A percentile compares a stretch with the other conserved stretches of the same genome.
Conservation (phyloP, 768 basidiomycete species). For the Amanita rimosa region DNA sequence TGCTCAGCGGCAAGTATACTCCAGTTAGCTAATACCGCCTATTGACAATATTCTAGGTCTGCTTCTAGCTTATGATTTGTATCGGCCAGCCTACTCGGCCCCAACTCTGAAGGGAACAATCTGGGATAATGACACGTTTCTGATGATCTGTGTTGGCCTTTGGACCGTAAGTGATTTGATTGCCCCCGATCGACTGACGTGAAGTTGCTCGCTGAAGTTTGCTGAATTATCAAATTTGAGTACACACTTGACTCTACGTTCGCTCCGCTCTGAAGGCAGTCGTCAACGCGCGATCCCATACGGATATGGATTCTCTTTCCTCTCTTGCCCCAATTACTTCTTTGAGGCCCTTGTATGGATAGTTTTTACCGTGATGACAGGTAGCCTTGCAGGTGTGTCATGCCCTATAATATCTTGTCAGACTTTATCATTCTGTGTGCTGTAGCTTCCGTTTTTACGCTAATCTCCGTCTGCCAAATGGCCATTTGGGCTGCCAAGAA, state of each 20-base stretch:
- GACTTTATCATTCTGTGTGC: background rate
- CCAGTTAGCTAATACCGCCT: background rate
- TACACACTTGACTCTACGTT: conserved; percentile 74
- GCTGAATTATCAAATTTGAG: conserved; percentile 76
- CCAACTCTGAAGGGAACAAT: conserved; percentile 47
- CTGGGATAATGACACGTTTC: conserved; percentile 54
- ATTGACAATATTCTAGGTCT: conserved; percentile 35
- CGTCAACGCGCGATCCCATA: conserved; percentile 74
- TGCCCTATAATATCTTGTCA: background rate
- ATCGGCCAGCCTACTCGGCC: conserved; percentile 69
- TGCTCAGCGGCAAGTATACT: conserved; percentile 45
- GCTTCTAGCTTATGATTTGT: conserved; percentile 68
- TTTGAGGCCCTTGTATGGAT: conserved; percentile 80
- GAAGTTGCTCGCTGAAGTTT: conserved; percentile 37
- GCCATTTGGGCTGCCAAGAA: conserved; percentile 84
- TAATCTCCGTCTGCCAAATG: conserved; percentile 46
- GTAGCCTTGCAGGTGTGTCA: conserved; percentile 57
- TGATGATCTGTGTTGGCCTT: conserved; percentile 52
- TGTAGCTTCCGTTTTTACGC: conserved; percentile 1
- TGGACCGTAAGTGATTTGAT: conserved; percentile 55
- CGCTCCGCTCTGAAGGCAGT: conserved; percentile 72
- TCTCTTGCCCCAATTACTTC: conserved; percentile 90
- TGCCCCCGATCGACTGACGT: background rate
- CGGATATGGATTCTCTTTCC: conserved; percentile 86
- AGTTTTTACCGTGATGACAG: conserved; percentile 64